Conservation (phyloP, 306 rosid species). For the Castanea mollissima region DNA sequence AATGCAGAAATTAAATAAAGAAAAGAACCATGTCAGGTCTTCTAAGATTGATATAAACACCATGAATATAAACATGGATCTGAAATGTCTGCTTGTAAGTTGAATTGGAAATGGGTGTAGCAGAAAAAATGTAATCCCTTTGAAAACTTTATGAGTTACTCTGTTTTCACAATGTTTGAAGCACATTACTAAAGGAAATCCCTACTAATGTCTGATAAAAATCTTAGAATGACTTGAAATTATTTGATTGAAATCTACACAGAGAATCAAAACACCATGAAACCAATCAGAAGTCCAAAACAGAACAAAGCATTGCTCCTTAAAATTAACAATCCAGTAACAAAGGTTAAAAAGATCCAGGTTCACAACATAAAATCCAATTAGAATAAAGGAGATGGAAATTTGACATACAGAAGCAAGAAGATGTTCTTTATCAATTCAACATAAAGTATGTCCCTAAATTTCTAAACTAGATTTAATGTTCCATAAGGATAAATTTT, state of each 20-base stretch:
- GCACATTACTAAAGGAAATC: background rate
- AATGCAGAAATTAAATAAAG: background rate
- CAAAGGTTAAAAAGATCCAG: background rate
- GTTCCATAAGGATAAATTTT: background rate
- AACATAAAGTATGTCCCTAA: background rate
- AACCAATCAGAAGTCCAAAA: background rate
- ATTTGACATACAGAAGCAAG: no score
- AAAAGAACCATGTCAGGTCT: background rate
- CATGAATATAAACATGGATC: background rate
- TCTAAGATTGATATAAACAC: background rate
- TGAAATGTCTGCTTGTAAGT: background rate
- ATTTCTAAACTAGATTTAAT: background rate
- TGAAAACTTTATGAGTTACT: background rate
- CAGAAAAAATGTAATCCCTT: background rate
- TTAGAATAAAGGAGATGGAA: no score
- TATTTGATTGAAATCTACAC: background rate
- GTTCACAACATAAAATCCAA: background rate
- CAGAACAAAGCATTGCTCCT: conserved; percentile 13
- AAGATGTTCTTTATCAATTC: no score
- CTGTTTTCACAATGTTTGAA: background rate
- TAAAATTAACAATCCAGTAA: background rate
- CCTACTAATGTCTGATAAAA: background rate
- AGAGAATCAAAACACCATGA: background rate
- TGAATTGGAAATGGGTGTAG: background rate
- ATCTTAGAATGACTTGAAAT: background rate